phyloP scores from a whole-genome alignment of 345 rosid species.

The Populus euphratica region DNA sequence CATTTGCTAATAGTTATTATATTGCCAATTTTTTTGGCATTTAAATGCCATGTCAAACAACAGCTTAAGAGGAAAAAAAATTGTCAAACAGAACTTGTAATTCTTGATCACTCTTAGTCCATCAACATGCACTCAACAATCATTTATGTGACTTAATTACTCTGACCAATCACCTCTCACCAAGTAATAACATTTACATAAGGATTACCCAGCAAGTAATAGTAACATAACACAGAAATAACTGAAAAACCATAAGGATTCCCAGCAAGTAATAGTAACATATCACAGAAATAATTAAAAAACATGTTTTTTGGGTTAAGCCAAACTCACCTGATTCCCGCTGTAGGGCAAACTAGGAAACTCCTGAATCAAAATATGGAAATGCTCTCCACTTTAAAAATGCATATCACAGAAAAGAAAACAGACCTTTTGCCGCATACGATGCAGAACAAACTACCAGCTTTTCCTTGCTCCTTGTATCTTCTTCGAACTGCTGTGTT shows the following conservation, averaged over 20 bases:
- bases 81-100: background rate
- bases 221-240: background rate
- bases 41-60: background rate
- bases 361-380: constrained; percentile 26
- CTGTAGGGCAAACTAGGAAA: constrained; percentile 19
- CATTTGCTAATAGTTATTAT: background rate
- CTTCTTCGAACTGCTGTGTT: constrained; percentile 45
- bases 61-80: background rate
- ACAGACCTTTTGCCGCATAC: constrained; percentile 70
- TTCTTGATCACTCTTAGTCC: background rate
- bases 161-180: background rate
- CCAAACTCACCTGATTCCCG: background rate
- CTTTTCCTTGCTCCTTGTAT: constrained; percentile 65
- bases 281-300: background rate
- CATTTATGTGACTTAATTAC: background rate
- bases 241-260: background rate
- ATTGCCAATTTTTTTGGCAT: background rate
- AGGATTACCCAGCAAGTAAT: background rate
- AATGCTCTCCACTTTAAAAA: constrained; percentile 21
- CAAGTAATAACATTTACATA: background rate
- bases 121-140: background rate
- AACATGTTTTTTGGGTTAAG: background rate
- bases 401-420: constrained; percentile 31
- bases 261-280: background rate
- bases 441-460: constrained; percentile 69